Evolutionary conservation across 1,284 basidiomycete species (phyloP).

Genomic region (Lentinula novae-zelandiae): DNA sequence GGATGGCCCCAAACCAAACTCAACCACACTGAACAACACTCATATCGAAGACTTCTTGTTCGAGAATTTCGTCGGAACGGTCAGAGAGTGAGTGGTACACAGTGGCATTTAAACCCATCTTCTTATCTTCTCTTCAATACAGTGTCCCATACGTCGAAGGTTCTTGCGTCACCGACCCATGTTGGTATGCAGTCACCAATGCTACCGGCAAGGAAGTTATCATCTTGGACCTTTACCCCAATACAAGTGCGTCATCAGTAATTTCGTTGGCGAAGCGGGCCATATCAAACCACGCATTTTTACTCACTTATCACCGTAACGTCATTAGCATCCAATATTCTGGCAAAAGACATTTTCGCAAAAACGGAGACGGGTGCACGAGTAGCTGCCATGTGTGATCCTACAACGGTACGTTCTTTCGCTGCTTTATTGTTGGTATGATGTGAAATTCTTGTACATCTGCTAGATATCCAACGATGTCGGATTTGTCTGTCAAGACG

Average conservation of each 20-base stretch:
- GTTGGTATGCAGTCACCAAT: constrained; percentile 51
- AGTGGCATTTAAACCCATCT: neutral
- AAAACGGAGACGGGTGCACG: constrained; percentile 39
- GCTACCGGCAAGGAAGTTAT: constrained; percentile 58
- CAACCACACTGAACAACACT: constrained; percentile 46
- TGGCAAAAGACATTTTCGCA: constrained; percentile 44
- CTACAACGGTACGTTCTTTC: constrained; percentile 35
- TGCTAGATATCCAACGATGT: constrained; percentile 10
- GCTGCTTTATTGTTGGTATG: neutral
- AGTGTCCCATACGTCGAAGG: constrained; percentile 54
- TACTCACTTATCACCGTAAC: neutral
- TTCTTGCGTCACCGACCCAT: constrained; percentile 53
- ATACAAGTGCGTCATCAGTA: constrained; percentile 34
- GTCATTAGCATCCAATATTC: constrained; percentile 39
- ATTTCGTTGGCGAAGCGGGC: neutral
- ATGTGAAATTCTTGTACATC: neutral
- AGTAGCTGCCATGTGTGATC: constrained; percentile 53
- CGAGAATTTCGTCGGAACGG: constrained; percentile 47
- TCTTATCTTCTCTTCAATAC: neutral
- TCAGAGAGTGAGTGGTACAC: constrained; percentile 43
- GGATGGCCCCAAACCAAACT: constrained; percentile 43
- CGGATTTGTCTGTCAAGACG: constrained; percentile 12
- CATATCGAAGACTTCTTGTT: constrained; percentile 53
- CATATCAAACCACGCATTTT: too few relatives aligned
- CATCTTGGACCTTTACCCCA: constrained; percentile 54